A percentile compares a stretch with the other conserved stretches of the same genome.
phyloP scores from a whole-genome alignment of 306 rosid species.

The Luffa aegyptiaca region DNA sequence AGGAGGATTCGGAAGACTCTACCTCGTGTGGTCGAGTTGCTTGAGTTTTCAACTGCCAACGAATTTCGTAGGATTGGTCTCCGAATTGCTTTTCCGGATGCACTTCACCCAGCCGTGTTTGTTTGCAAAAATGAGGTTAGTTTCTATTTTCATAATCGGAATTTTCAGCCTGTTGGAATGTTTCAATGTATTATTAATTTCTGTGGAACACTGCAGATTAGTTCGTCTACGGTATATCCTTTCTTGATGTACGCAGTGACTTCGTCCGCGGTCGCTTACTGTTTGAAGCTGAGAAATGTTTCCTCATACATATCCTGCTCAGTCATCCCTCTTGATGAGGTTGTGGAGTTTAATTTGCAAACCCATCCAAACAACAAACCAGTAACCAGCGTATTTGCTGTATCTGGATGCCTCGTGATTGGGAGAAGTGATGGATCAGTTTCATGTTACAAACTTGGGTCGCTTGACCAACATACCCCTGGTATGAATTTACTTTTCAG shows the following conservation, averaged over 20 bases:
- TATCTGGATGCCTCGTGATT: conserved; percentile 49
- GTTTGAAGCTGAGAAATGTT: conserved; percentile 43
- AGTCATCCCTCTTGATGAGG: conserved; percentile 35
- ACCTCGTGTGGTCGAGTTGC: conserved; percentile 51
- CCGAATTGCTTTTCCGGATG: conserved; percentile 52
- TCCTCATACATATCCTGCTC: conserved; percentile 40
- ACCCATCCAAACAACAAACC: conserved; percentile 23
- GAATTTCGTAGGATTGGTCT: conserved; percentile 56
- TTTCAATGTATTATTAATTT: neutral
- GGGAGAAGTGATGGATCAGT: conserved; percentile 73
- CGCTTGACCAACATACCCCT: conserved; percentile 42
- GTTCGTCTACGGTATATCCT: conserved; percentile 34
- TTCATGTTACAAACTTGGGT: conserved; percentile 63
- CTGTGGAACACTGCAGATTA: conserved; percentile 32
- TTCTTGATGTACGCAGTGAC: conserved; percentile 62
- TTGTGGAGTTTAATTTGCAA: conserved; percentile 38
- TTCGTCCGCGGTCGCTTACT: conserved; percentile 56
- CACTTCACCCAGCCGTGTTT: conserved; percentile 55
- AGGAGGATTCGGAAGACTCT: conserved; percentile 74
- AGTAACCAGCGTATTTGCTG: conserved; percentile 46
- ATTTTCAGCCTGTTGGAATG: neutral
- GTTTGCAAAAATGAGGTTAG: conserved; percentile 59
- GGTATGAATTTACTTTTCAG: conserved; percentile 34
- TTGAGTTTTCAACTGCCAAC: conserved; percentile 49
- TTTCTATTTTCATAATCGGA: neutral